Conservation (phyloP, 2,329 filamentous ascomycete genomes). For the Xylariales sp. region DNA sequence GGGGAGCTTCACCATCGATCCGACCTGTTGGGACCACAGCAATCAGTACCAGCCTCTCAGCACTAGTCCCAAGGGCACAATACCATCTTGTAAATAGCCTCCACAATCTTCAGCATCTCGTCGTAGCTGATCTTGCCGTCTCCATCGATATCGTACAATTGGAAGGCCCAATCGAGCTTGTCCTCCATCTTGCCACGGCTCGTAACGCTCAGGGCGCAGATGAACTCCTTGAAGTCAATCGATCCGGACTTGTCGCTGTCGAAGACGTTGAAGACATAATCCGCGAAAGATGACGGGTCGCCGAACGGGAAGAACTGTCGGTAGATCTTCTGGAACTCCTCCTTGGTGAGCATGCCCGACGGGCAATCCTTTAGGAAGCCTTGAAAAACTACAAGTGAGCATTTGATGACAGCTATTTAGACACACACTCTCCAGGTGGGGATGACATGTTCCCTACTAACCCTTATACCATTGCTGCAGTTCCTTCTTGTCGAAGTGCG, state of each 20-base stretch:
- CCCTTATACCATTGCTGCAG: constrained; percentile 99
- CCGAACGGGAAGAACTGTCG: constrained; percentile 99
- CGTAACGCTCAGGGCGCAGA: constrained; percentile 94
- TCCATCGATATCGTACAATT: constrained; percentile 97
- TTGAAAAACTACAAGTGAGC: constrained; percentile 30
- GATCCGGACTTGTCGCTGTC: constrained; percentile 95
- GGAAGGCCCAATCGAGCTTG: constrained; percentile 98
- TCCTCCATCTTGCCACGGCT: constrained; percentile 98
- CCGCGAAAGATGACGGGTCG: constrained; percentile 93
- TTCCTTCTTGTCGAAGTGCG: constrained; percentile 99
- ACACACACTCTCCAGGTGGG: not conserved
- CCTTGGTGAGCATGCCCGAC: constrained; percentile 91
- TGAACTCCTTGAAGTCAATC: constrained; percentile 99
- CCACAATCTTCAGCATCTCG: constrained; percentile 97
- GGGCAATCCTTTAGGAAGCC: constrained; percentile 98
- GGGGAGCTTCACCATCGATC: constrained; percentile 97
- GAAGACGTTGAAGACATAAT: constrained; percentile 99
- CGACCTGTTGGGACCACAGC: constrained; percentile 75
- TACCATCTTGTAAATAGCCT: constrained; percentile 99
- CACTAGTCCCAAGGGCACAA: no score
- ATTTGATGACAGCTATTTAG: not conserved
- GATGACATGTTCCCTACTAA: constrained; percentile 33
- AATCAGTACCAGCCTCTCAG: no score
- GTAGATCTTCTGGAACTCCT: constrained; percentile 99
- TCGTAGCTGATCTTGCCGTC: constrained; percentile 99